A percentile compares a stretch with the other conserved stretches of the same genome.
Evolutionary conservation across 768 basidiomycete species (phyloP).

Genomic region (Serendipita indica): DNA sequence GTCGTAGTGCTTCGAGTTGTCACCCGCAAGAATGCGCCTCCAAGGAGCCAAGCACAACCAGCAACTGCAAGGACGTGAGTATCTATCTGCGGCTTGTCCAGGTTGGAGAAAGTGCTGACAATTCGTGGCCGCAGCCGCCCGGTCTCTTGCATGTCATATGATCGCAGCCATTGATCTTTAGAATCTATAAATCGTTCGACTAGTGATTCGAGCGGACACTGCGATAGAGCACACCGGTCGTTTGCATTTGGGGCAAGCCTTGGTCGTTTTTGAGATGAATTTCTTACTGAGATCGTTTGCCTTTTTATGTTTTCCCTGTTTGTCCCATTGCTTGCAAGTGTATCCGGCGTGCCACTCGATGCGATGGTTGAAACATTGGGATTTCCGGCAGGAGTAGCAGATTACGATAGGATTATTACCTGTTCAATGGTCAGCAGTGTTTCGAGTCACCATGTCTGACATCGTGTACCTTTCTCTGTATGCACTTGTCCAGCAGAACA

Average conservation of each 20-base stretch:
- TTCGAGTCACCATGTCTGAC: neutral
- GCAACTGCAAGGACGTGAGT: neutral
- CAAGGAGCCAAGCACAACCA: neutral
- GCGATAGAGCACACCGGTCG: neutral
- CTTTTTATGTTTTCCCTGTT: neutral
- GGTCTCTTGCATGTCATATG: conserved; percentile 7
- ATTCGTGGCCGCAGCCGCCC: neutral
- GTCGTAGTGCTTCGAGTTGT: conserved; percentile 7
- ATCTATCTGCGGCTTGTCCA: neutral
- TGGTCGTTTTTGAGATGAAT: neutral
- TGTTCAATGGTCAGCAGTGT: neutral
- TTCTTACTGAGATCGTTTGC: neutral
- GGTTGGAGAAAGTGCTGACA: neutral
- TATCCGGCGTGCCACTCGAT: neutral
- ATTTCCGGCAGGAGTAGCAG: neutral
- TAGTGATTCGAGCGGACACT: neutral
- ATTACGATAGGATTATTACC: neutral
- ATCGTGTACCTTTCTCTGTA: neutral
- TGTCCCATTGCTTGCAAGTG: conserved; percentile 3
- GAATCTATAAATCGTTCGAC: neutral
- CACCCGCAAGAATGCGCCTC: neutral
- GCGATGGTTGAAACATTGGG: neutral
- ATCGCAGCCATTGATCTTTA: conserved; percentile 2
- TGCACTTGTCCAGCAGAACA: conserved; percentile 6
- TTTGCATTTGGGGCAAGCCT: neutral